These are phyloP conservation scores for Monilinia laxa DNA, from an alignment of 2,329 filamentous ascomycete genomes.

Conservation along the genomic window DNA sequence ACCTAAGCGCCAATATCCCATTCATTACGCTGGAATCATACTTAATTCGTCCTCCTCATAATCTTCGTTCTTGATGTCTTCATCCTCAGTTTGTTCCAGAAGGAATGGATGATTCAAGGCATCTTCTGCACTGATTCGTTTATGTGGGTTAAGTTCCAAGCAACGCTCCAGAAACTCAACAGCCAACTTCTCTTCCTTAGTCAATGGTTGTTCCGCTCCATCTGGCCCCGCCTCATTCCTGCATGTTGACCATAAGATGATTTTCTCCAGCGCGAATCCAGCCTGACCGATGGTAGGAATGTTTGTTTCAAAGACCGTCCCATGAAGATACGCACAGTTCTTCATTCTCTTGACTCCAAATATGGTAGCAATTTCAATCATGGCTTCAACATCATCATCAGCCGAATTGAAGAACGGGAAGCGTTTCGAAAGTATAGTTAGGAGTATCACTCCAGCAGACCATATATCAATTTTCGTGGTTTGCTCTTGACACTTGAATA, in stretches of 20 bases:
- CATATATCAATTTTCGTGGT: conserved; percentile 94
- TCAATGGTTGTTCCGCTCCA: conserved; percentile 51
- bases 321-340: conserved; percentile 76
- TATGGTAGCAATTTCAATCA: conserved; percentile 96
- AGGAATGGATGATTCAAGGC: conserved; percentile 74
- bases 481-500: conserved; percentile 96
- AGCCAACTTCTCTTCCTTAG: conserved; percentile 68
- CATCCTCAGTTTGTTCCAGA: conserved; percentile 47
- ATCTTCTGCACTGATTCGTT: conserved; percentile 71
- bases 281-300: conserved; percentile 85
- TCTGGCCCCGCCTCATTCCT: conserved; percentile 61
- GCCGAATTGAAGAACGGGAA: conserved; percentile 99
- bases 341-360: conserved; percentile 87
- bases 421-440: conserved; percentile 88
- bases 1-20: conserved; percentile 10
- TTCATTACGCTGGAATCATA: conserved; percentile 20
- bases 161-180: conserved; percentile 70
- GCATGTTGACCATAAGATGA: conserved; percentile 91
- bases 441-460: conserved; percentile 93
- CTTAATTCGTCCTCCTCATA: conserved; percentile 32
- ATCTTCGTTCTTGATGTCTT: conserved; percentile 53
- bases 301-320: conserved; percentile 86
- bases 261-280: conserved; percentile 87
- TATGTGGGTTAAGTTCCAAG: conserved; percentile 73
- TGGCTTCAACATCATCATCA: conserved; percentile 96